Evolutionary conservation across 345 rosid genomes (phyloP).

Genomic region (Ceriops decandra): DNA sequence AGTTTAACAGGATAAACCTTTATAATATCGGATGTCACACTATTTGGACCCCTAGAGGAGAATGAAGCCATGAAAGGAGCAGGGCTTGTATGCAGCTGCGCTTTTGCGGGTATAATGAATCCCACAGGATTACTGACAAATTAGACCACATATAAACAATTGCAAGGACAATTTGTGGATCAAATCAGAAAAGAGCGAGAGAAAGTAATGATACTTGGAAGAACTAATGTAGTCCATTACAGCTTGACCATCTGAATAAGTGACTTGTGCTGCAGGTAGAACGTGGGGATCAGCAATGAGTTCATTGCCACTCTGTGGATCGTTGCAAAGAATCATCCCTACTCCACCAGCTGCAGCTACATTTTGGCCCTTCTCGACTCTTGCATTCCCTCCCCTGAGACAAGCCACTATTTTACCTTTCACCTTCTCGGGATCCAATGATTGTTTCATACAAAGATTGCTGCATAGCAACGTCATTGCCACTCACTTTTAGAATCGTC

Average conservation of each 20-base stretch:
- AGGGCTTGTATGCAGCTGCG: neutral
- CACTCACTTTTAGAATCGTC: neutral
- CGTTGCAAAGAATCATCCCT: conserved; percentile 54
- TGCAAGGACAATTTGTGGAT: neutral
- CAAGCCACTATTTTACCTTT: conserved; percentile 63
- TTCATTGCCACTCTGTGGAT: conserved; percentile 24
- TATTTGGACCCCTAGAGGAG: conserved; percentile 25
- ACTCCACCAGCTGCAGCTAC: conserved; percentile 44
- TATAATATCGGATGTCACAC: neutral
- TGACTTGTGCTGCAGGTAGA: conserved; percentile 47
- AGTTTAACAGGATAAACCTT: neutral
- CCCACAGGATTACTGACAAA: conserved; percentile 26
- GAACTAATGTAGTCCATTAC: conserved; percentile 39
- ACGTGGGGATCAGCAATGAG: conserved; percentile 35
- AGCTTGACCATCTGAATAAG: conserved; percentile 30
- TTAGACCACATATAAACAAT: neutral
- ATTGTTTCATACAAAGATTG: conserved; percentile 16
- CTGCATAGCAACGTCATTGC: conserved; percentile 7
- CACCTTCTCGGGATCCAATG: conserved; percentile 50
- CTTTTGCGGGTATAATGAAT: conserved; percentile 2
- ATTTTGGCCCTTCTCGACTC: conserved; percentile 31
- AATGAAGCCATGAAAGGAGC: conserved; percentile 26
- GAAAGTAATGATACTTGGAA: conserved; percentile 29
- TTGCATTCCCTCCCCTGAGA: conserved; percentile 26
- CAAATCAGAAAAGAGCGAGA: neutral